Evolutionary conservation across 1,284 basidiomycete species (phyloP).

Genomic region (Ustilago lituana): DNA sequence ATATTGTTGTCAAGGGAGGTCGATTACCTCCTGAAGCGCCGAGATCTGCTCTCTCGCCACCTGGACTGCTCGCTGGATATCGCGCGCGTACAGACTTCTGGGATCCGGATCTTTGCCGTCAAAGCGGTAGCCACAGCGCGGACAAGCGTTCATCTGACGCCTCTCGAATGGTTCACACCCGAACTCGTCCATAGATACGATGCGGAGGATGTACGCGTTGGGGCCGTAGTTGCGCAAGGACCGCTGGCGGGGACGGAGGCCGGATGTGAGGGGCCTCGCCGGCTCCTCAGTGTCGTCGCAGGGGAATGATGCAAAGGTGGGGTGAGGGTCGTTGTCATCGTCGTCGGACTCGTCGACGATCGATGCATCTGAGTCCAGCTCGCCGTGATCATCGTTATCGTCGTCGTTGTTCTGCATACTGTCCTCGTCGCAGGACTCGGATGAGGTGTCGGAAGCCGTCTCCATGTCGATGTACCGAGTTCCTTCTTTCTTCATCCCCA

Average conservation of each 20-base stretch:
- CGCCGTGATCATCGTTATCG: constrained; percentile 2
- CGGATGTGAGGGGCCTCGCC: background rate
- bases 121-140: constrained; percentile 21
- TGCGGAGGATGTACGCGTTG: constrained; percentile 24
- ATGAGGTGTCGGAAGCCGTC: constrained; percentile 25
- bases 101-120: constrained; percentile 9
- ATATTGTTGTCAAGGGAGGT: constrained; percentile 10
- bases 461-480: constrained; percentile 28
- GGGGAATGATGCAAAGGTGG: background rate
- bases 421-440: background rate
- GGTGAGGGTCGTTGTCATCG: background rate
- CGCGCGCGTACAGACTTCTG: background rate
- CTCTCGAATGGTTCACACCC: constrained; percentile 1
- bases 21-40: constrained; percentile 11
- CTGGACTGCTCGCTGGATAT: constrained; percentile 8
- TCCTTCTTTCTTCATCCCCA: constrained; percentile 11
- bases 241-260: constrained; percentile 1
- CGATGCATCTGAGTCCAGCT: background rate
- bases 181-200: constrained; percentile 24
- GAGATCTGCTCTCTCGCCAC: constrained; percentile 12
- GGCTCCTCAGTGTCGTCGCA: constrained; percentile 9
- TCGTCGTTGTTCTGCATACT: too few relatives aligned
- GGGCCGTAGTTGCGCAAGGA: constrained; percentile 22
- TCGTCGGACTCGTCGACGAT: background rate
- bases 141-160: constrained; percentile 6